Percentiles rank a stretch among this genome's conserved stretches.
phyloP scores from a whole-genome alignment of 1,284 basidiomycete species.

The Pisolithus thermaeus region DNA sequence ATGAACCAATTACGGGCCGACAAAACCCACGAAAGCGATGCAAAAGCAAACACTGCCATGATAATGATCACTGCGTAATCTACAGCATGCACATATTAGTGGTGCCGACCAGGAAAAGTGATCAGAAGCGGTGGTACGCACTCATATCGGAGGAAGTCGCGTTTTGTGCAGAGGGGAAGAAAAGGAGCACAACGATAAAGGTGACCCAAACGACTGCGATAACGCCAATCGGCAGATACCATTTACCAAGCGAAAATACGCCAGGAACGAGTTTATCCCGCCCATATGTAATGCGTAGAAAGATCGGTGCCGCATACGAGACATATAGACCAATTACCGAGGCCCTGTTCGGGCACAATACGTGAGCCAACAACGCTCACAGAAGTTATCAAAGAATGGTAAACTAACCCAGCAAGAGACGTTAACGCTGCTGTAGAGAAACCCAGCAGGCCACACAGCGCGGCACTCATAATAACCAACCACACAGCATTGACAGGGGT shows the following conservation, averaged over 20 bases:
- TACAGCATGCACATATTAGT: slow-evolving; percentile 21
- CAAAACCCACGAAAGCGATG: slow-evolving; percentile 55
- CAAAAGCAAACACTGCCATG: slow-evolving; percentile 58
- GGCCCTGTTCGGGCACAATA: slow-evolving; percentile 36
- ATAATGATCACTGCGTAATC: slow-evolving; percentile 67
- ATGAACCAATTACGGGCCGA: slow-evolving; percentile 68
- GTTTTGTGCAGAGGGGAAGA: slow-evolving; percentile 50
- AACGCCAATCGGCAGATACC: slow-evolving; percentile 53
- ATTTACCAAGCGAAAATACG: slow-evolving; percentile 54
- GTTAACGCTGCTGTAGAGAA: slow-evolving; percentile 59
- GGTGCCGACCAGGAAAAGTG: not conserved
- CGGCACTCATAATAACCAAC: slow-evolving; percentile 58
- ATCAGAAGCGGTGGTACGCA: slow-evolving; percentile 24
- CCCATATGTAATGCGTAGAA: slow-evolving; percentile 65
- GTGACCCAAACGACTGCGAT: slow-evolving; percentile 61
- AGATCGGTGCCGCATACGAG: slow-evolving; percentile 60
- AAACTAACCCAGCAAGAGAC: slow-evolving; percentile 58
- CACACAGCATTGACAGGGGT: slow-evolving; percentile 72
- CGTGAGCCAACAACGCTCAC: slow-evolving; percentile 1
- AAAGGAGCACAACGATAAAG: slow-evolving; percentile 55
- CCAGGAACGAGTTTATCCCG: slow-evolving; percentile 51
- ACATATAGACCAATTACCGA: slow-evolving; percentile 67
- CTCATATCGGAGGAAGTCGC: slow-evolving; percentile 49
- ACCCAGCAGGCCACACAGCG: slow-evolving; percentile 57
- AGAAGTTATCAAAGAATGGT: not conserved